Base-by-base conservation (phyloP, 1,139 yeast species). In the Wickerhamomyces sp. region DNA sequence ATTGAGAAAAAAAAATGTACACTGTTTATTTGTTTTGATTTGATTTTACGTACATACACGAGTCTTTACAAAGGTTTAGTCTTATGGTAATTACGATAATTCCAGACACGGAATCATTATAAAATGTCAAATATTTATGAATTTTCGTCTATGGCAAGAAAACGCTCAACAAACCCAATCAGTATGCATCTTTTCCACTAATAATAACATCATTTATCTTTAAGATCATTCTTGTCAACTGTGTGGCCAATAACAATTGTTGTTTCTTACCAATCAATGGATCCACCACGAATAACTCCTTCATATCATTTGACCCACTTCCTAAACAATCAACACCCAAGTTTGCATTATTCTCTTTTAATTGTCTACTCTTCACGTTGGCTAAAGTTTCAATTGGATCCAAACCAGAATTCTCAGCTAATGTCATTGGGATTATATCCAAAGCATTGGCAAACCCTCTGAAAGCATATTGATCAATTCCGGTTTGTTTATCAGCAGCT, bases 221-320 rank as follows among this genome's bases (percentile, higher is more conserved):
- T 64, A 93, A 77, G 53, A 94, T 90, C 99, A 93, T 94, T 72
- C 99, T 79, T 48, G 98, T 90, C 64, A 93, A 76, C 71, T 93
- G 99, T 7, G 99, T 93, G 41, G 99, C 99, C 65, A 94, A 76
- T 63, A 89, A 72, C 55, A 93, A 78, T 68, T 94, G 99, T 67
- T 94, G 98, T 66, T 89, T 89, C 75, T 93, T 93, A 60, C 99
- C 97, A 60, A 93, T 90, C 66, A 89, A 80, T 46, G 99, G 98
- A 67, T 94, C 99, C 59, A 94, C 89, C 45, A 94, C 96, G 66
- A 93, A 94, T 60, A 87, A 75, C 59, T 90, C 91, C 65, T 84
- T 86, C 99, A 94, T 93, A 65, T 94, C 88, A 61, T 80, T 84
- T 46, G 88, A 80, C 43, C 95, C 95, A 57, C 77, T 78, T 53